These are phyloP conservation scores for Suillus occidentalis DNA, from an alignment of 768 basidiomycete genomes.

Conservation along the genomic window DNA sequence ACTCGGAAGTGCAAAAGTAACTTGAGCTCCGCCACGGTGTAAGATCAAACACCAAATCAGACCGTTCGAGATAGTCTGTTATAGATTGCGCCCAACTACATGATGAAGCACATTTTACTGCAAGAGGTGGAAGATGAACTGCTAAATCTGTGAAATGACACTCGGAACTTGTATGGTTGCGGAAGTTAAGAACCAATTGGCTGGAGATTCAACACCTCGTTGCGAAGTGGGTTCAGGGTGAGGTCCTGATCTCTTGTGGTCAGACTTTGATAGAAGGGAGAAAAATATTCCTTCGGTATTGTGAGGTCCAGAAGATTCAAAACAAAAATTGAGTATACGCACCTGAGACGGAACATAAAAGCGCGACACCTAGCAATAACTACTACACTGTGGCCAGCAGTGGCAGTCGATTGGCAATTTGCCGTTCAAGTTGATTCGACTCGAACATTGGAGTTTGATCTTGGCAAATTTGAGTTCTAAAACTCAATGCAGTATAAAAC, in stretches of 20 bases:
- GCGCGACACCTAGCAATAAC: no score
- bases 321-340: not conserved
- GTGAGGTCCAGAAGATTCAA: not conserved
- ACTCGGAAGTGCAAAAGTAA: not conserved
- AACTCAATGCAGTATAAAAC: no score
- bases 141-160: not conserved
- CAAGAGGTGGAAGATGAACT: not conserved
- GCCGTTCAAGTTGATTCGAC: no score
- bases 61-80: not conserved
- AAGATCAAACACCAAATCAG: not conserved
- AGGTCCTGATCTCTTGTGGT: not conserved
- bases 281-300: not conserved
- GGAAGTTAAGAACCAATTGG: not conserved
- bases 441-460: no score
- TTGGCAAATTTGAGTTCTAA: no score
- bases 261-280: not conserved
- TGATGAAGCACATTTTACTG: not conserved
- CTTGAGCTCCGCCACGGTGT: not conserved
- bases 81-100: not conserved
- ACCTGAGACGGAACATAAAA: not conserved
- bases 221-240: not conserved
- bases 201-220: not conserved
- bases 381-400: no score
- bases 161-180: not conserved
- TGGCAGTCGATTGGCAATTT: no score